phyloP scores from a whole-genome alignment of 202 grass and related monocot species.

The Setaria italica region DNA sequence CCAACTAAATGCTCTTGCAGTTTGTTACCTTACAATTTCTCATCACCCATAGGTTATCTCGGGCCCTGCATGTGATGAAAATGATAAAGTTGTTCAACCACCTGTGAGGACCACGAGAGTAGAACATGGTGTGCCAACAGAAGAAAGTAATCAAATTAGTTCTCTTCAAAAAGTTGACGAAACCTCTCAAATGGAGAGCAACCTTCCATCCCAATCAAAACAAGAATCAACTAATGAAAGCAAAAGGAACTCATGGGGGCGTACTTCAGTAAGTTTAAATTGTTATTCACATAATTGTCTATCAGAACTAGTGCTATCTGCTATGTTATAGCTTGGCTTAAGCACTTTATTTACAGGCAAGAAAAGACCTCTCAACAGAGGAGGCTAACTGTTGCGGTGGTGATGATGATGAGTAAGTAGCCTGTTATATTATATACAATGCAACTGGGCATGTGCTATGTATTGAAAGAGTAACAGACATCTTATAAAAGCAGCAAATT shows the following conservation, averaged over 20 bases:
- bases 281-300: constrained; percentile 31
- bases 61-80: constrained; percentile 38
- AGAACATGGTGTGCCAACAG: constrained; percentile 37
- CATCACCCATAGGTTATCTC: constrained; percentile 50
- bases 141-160: constrained; percentile 43
- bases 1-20: constrained; percentile 37
- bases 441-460: constrained; percentile 20
- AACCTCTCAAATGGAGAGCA: constrained; percentile 32
- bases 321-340: constrained; percentile 42
- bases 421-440: constrained; percentile 28
- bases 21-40: constrained; percentile 41
- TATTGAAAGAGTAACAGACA: constrained; percentile 16
- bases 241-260: constrained; percentile 71
- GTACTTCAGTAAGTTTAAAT: constrained; percentile 77
- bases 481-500: constrained; percentile 16
- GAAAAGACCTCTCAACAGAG: constrained; percentile 81
- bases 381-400: constrained; percentile 61
- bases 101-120: constrained; percentile 34
- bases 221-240: constrained; percentile 40
- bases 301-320: constrained; percentile 41
- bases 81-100: constrained; percentile 46
- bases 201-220: constrained; percentile 35
- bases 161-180: constrained; percentile 38
- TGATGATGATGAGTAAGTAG: constrained; percentile 79
- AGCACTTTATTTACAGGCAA: constrained; percentile 71